These are phyloP conservation scores for Microstegium vimineum DNA, from an alignment of 176 grass and related monocot genomes.

Conservation along the genomic window DNA sequence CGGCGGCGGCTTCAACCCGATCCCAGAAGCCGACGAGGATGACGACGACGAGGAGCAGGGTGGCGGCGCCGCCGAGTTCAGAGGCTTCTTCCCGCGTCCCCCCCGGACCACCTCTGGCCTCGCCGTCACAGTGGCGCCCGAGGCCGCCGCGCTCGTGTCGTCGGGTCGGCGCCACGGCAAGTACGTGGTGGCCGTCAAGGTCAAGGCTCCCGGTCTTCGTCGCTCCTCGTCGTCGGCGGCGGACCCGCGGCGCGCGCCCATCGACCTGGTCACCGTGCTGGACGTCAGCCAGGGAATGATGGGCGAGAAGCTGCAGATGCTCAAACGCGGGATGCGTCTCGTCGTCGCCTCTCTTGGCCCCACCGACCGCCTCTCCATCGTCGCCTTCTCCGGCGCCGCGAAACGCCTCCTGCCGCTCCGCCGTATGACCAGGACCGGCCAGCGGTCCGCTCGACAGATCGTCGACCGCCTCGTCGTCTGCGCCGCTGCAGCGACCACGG, in stretches of 20 bases:
- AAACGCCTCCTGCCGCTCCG: constrained; percentile 81
- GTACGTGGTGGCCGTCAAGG: constrained; percentile 77
- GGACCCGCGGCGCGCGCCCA: constrained; percentile 41
- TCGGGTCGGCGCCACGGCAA: constrained; percentile 60
- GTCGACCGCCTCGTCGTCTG: constrained; percentile 76
- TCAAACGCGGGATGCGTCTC: constrained; percentile 81
- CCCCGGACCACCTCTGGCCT: constrained; percentile 11
- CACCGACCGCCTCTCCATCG: constrained; percentile 70
- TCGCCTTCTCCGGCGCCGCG: constrained; percentile 80
- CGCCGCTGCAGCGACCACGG: not conserved
- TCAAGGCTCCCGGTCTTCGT: constrained; percentile 61
- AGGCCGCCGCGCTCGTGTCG: constrained; percentile 66
- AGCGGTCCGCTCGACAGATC: constrained; percentile 72
- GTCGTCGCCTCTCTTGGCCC: constrained; percentile 70
- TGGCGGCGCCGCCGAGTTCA: constrained; percentile 29
- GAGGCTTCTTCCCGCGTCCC: constrained; percentile 29
- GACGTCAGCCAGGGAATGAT: constrained; percentile 88
- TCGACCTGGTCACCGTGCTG: constrained; percentile 90
- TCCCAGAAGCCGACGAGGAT: constrained; percentile 73
- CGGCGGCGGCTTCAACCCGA: constrained; percentile 67
- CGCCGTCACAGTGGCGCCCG: constrained; percentile 42
- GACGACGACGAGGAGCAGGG: constrained; percentile 25
- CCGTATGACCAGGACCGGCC: constrained; percentile 77
- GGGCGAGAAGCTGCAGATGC: constrained; percentile 83
- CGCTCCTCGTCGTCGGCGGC: constrained; percentile 2